Evolutionary conservation across 2,329 filamentous ascomycete genomes (phyloP).

Genomic region (Dactylellina haptotyla): DNA sequence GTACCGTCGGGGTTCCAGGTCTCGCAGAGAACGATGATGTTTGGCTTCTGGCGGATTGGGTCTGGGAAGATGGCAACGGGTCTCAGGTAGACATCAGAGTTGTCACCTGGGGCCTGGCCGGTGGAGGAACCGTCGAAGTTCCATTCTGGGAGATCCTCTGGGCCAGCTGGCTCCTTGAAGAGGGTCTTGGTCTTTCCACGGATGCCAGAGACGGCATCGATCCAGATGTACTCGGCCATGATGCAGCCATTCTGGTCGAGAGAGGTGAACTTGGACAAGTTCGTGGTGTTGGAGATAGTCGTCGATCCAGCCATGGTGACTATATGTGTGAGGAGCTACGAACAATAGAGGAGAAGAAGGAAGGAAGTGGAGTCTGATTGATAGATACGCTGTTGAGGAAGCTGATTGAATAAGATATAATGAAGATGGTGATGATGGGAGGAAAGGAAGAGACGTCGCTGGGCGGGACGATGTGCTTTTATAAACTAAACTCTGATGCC

Average conservation of each 20-base stretch:
- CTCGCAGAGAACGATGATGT: conserved; percentile 93
- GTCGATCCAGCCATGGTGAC: conserved; percentile 55
- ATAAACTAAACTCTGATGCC: conserved; percentile 51
- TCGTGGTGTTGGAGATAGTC: conserved; percentile 57
- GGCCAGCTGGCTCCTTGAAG: conserved; percentile 67
- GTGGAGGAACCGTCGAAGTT: conserved; percentile 92
- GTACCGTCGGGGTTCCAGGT: conserved; percentile 93
- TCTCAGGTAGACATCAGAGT: conserved; percentile 97
- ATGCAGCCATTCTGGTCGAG: conserved; percentile 88
- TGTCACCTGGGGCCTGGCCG: conserved; percentile 88
- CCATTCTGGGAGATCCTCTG: conserved; percentile 78
- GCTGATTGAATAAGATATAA: neutral
- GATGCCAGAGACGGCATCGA: conserved; percentile 81
- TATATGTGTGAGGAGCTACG: conserved; percentile 17
- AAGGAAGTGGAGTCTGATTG: conserved; percentile 25
- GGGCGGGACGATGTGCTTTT: conserved; percentile 46
- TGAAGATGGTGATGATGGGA: neutral
- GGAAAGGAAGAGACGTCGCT: conserved; percentile 13
- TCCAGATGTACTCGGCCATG: conserved; percentile 98
- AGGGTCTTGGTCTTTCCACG: conserved; percentile 94
- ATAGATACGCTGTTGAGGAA: neutral
- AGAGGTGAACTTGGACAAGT: conserved; percentile 77
- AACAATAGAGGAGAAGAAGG: conserved; percentile 34
- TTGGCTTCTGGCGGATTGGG: conserved; percentile 87
- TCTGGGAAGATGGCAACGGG: conserved; percentile 89